A percentile compares a stretch with the other conserved stretches of the same genome.
Evolutionary conservation across 345 rosid genomes (phyloP).

Genomic region (Populus davidiana): DNA sequence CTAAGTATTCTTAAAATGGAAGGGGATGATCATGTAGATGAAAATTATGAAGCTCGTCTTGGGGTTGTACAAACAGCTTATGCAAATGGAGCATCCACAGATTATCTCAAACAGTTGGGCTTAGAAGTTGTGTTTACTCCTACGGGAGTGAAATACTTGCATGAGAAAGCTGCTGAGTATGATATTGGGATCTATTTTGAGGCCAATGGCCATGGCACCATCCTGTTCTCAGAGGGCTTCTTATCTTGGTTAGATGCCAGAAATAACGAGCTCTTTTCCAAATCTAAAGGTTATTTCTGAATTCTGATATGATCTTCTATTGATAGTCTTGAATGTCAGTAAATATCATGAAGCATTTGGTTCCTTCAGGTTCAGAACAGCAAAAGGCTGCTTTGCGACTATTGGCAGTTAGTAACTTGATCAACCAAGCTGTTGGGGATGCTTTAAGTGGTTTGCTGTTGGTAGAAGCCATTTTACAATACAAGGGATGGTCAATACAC

Average conservation of each 20-base stretch:
- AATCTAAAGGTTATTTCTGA: slow-evolving; percentile 44
- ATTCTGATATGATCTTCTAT: slow-evolving; percentile 1
- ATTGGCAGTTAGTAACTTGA: slow-evolving; percentile 70
- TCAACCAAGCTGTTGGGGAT: slow-evolving; percentile 97
- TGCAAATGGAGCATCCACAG: slow-evolving; percentile 90
- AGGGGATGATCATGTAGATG: slow-evolving; percentile 21
- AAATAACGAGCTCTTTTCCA: slow-evolving; percentile 41
- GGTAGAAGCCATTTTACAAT: slow-evolving; percentile 76
- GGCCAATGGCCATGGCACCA: slow-evolving; percentile 98
- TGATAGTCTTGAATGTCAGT: neutral
- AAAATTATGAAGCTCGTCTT: slow-evolving; percentile 42
- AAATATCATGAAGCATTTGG: slow-evolving; percentile 4
- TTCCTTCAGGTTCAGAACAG: slow-evolving; percentile 58
- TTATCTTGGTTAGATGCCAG: slow-evolving; percentile 51
- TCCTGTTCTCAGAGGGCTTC: slow-evolving; percentile 65
- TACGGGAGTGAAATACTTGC: slow-evolving; percentile 87
- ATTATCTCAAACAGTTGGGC: slow-evolving; percentile 64
- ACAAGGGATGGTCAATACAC: slow-evolving; percentile 78
- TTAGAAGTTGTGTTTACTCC: slow-evolving; percentile 66
- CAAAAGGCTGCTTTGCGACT: slow-evolving; percentile 73
- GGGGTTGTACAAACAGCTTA: slow-evolving; percentile 94
- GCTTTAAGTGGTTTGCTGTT: slow-evolving; percentile 84
- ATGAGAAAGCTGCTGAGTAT: slow-evolving; percentile 71
- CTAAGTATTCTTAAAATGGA: slow-evolving; percentile 41
- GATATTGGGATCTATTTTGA: slow-evolving; percentile 95